phyloP scores from a whole-genome alignment of 108 stramenopile genomes.

The Cyclostephanos tholiformis region DNA sequence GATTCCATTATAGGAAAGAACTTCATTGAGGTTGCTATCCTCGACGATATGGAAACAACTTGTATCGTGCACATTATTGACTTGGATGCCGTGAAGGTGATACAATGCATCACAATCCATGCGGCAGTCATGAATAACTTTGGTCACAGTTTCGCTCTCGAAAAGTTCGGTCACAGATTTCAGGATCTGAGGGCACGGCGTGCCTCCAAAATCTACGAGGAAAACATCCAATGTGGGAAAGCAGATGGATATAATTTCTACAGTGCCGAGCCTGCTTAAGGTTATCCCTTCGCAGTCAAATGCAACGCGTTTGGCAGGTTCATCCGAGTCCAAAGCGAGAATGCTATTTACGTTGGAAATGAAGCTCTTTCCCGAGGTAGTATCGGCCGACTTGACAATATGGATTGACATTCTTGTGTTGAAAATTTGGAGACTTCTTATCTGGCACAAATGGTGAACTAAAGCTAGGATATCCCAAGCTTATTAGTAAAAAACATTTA shows the following conservation, averaged over 20 bases:
- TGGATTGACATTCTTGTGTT: not conserved
- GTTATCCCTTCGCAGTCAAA: slow-evolving; percentile 55
- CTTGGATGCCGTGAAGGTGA: slow-evolving; percentile 39
- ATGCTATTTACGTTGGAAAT: not conserved
- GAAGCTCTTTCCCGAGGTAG: not conserved
- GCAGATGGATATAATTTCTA: slow-evolving; percentile 42
- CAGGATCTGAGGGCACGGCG: slow-evolving; percentile 5
- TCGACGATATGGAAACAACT: slow-evolving; percentile 29
- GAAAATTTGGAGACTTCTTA: not conserved
- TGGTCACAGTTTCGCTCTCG: slow-evolving; percentile 27
- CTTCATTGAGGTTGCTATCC: slow-evolving; percentile 36
- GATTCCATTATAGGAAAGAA: slow-evolving; percentile 34
- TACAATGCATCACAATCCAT: slow-evolving; percentile 54
- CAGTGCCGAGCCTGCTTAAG: slow-evolving; percentile 33
- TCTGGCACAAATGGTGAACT: too few relatives aligned
- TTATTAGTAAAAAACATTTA: too few relatives aligned
- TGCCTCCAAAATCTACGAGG: slow-evolving; percentile 13
- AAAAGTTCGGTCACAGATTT: slow-evolving; percentile 25
- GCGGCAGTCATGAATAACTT: slow-evolving; percentile 53
- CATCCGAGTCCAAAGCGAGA: not conserved
- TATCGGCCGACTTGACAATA: not conserved
- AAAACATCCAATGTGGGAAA: slow-evolving; percentile 11
- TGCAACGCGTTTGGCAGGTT: slow-evolving; percentile 11
- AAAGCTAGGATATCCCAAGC: too few relatives aligned
- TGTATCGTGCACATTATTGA: slow-evolving; percentile 53